Conservation (phyloP, 129 eudicot genomes). For the Apium graveolens region DNA sequence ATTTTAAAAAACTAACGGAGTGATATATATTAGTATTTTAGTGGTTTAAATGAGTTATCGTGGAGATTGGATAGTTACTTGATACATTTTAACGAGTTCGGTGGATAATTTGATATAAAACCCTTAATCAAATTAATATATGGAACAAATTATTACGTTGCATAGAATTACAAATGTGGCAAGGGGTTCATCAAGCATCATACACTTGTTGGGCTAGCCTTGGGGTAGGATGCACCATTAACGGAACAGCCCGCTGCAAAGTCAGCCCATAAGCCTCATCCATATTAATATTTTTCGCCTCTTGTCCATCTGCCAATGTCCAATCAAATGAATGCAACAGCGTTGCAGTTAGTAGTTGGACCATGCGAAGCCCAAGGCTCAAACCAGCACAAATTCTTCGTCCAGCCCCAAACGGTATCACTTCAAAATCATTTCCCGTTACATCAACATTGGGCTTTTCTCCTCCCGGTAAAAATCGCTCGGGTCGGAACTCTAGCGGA, state of each 20-base stretch:
- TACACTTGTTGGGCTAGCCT: slow-evolving; percentile 46
- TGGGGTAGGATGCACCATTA: slow-evolving; percentile 59
- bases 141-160: neutral
- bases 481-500: slow-evolving; percentile 62
- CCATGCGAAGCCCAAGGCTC: slow-evolving; percentile 71
- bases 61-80: too few species aligned
- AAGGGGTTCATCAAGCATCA: neutral
- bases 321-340: slow-evolving; percentile 66
- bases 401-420: slow-evolving; percentile 30
- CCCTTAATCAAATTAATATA: too few species aligned
- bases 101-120: too few species aligned
- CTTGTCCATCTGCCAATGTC: slow-evolving; percentile 38
- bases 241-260: slow-evolving; percentile 65
- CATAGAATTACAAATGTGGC: too few species aligned
- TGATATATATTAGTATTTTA: too few species aligned
- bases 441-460: slow-evolving; percentile 23
- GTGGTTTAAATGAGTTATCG: too few species aligned
- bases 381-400: slow-evolving; percentile 83
- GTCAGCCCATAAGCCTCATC: slow-evolving; percentile 88
- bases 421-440: neutral
- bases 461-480: slow-evolving; percentile 58
- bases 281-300: slow-evolving; percentile 41
- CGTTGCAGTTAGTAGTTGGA: slow-evolving; percentile 65
- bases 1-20: too few species aligned
- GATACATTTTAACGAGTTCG: too few species aligned